phyloP scores from a whole-genome alignment of 805 yeast genomes.

The Phaffomyces thermotolerans region DNA sequence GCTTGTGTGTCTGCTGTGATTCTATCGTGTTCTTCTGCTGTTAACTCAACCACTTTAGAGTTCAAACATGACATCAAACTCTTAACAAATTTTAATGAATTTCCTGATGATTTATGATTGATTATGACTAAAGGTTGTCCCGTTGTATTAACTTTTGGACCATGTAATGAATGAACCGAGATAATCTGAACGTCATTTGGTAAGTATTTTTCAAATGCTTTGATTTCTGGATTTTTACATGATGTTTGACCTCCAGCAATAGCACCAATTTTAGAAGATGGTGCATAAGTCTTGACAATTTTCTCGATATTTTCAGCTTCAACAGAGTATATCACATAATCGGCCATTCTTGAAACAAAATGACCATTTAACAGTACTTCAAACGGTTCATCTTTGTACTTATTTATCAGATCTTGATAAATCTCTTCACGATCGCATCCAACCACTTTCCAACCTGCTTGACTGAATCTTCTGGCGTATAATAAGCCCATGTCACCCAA shows the following conservation, averaged over 20 bases:
- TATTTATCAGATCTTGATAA: conserved; percentile 38
- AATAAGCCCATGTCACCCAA: conserved; percentile 94
- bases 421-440: conserved; percentile 79
- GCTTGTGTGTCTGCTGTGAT: conserved; percentile 99
- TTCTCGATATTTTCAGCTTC: conserved; percentile 80
- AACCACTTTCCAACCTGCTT: conserved; percentile 83
- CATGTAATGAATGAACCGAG: conserved; percentile 88
- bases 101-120: conserved; percentile 54
- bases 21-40: conserved; percentile 85
- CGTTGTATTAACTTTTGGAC: conserved; percentile 80
- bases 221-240: conserved; percentile 85
- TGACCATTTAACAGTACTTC: conserved; percentile 73
- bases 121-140: conserved; percentile 93
- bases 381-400: conserved; percentile 38
- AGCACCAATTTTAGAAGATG: conserved; percentile 80
- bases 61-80: conserved; percentile 61
- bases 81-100: conserved; percentile 54
- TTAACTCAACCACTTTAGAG: conserved; percentile 67
- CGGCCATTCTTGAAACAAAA: conserved; percentile 71
- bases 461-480: conserved; percentile 71
- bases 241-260: conserved; percentile 98
- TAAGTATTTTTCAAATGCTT: conserved; percentile 68
- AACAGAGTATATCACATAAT: conserved; percentile 82
- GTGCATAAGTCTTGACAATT: conserved; percentile 74
- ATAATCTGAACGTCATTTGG: conserved; percentile 81